phyloP scores from a whole-genome alignment of 805 yeast species.

The Metschnikowia borealis region DNA sequence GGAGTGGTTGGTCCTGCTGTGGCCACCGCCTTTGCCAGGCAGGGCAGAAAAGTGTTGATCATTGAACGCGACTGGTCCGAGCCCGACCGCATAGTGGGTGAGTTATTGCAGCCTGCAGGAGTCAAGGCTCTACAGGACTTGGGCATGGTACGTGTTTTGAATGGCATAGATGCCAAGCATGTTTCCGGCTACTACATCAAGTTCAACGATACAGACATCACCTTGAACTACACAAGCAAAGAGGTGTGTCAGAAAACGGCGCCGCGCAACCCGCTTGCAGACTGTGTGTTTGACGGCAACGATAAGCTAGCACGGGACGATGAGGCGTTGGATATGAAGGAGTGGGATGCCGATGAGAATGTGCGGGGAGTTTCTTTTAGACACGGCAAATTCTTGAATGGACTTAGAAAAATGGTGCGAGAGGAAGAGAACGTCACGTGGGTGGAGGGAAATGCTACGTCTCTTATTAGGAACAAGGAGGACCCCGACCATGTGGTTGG shows the following conservation, averaged over 20 bases:
- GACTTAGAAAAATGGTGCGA: slow-evolving; percentile 67
- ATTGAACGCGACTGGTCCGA: slow-evolving; percentile 86
- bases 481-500: slow-evolving; percentile 61
- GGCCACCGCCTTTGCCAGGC: slow-evolving; percentile 85
- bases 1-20: slow-evolving; percentile 95
- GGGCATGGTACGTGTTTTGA: slow-evolving; percentile 76
- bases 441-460: slow-evolving; percentile 79
- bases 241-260: slow-evolving; percentile 38
- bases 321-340: slow-evolving; percentile 41
- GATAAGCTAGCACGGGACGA: slow-evolving; percentile 48
- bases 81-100: slow-evolving; percentile 97
- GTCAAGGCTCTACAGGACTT: slow-evolving; percentile 73
- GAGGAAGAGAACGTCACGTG: slow-evolving; percentile 71
- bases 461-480: slow-evolving; percentile 51
- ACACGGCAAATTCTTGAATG: slow-evolving; percentile 82
- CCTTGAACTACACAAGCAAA: slow-evolving; percentile 71
- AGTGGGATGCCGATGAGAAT: slow-evolving; percentile 56
- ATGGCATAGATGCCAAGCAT: slow-evolving; percentile 71
- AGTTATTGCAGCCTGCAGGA: slow-evolving; percentile 96
- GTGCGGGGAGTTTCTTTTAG: slow-evolving; percentile 83
- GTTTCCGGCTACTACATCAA: slow-evolving; percentile 80
- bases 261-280: slow-evolving; percentile 47
- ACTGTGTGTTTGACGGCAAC: slow-evolving; percentile 53
- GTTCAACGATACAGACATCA: slow-evolving; percentile 53
- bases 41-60: slow-evolving; percentile 76